Base-by-base conservation (phyloP, 2,329 filamentous ascomycete species). In the Ophiostoma angusticollis region DNA sequence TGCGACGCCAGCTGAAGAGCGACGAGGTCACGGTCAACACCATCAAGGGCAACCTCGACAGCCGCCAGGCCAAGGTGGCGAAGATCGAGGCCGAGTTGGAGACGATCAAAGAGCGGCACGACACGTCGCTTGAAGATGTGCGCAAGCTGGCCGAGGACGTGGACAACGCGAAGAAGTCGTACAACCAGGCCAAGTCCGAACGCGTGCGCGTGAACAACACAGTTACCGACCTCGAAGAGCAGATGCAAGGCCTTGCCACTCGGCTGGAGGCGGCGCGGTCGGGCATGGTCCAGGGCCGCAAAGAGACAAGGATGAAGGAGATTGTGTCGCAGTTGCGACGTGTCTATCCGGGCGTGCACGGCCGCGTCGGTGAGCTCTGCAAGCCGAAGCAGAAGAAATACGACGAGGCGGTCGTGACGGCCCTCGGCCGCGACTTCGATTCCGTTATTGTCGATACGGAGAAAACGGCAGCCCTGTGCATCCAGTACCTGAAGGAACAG, bases 321-420 rank as follows among this genome's bases (percentile, higher is more conserved):
- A 82, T 84, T 54, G 79, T 96, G 24, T 77, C 79, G 9, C 79
- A 84, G 23, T 68, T 98, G 52, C 94, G 93, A 58, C 80, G 86
- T 37, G 82, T 94, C 46, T 94, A 86, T 51, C 84, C 86, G 1
- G 89, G 89, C 33, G 89, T 98, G 31, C 84, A 84, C 49, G 91
- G 91, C 16, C 79, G 89, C 32, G 75, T 96, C 32, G 84, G 85
- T 46, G 85, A 94, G 48, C 72, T 98, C 30, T 95, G 91, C 63
- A 87, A 84, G 48, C 89, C 91, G 1, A 96, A 95, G 59, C 85
- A 95, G 62, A 95, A 93, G 62, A 96, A 95, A 58, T 98, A 80
- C 53, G 84, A 91, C 47, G 84, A 91, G 49, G 91, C 91, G 32
- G 84, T 98, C 46, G 85, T 84, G 51, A 93, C 85, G 17, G 86